Base-by-base conservation (phyloP, 192 early-diverging fungal species). In the Coemansia sp. region DNA sequence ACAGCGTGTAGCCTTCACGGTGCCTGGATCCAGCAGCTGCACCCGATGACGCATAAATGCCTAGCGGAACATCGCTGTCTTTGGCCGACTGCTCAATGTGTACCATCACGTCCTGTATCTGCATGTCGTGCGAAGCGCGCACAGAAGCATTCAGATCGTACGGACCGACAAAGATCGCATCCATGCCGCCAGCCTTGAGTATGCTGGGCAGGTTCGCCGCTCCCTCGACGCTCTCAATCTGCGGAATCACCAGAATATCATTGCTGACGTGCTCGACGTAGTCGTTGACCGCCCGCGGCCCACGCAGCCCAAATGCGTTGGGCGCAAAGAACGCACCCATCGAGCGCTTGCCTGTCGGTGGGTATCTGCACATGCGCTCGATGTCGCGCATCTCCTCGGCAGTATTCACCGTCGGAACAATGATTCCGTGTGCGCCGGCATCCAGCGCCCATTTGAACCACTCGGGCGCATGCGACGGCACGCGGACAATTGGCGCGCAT, bases 391-490 rank as follows among this genome's bases (percentile, higher is more conserved):
- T 66, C 59, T 82, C 79, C 3, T 82, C 75, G 38, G 63, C 29
- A 35, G 79, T 76, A 27, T 67, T 76, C 38, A 82, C 79, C 67
- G 66, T 69, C 15, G 79, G 79, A 1, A 82, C 65, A 23, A 82
- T 82, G 14, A 82, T 48, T 5, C 74, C 79, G 19, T 82, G 75
- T 0, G 79, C 79, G 56, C 79, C 79, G 0, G 74, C 74, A 54
- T 82, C 79, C 50, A 82, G 68, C 39, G 79, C 79, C 79, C 79
- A 82, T 17, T 69, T 76, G 56, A 82, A 69, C 74, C 75, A 82
- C 51, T 82, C 79, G 29, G 71, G 67, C 19, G 69, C 32, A 41
- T 82, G 79, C 48, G 79, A 82, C 9, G 79, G 79, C 6, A 82
- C 74, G 14, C 79, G 79, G 5, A 82, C 79, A 9, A 82, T 76